Base-by-base conservation (phyloP, 106 monocot genomes). In the Dendrobium catenatum region DNA sequence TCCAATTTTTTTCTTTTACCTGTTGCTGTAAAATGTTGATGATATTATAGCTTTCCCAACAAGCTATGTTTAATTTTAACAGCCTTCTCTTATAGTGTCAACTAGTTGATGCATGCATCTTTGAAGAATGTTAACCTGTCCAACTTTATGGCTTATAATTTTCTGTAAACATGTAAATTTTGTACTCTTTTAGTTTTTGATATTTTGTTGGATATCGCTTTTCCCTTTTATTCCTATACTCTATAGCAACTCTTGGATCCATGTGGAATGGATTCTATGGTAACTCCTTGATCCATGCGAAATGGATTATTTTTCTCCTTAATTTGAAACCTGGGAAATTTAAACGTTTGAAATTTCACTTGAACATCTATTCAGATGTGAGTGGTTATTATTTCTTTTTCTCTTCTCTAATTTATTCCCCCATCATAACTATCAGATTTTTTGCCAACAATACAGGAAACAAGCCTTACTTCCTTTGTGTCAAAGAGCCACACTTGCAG, bases 401-500 rank as follows among this genome's bases (percentile, higher is more conserved):
- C 20, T 40, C 18, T 44, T 44, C 74, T 42, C 33, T 42, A 41
- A 73, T 73, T 37, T 73, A 11, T 73, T 41, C 4, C 5, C 73
- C 42, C 40, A 16, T 73, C 17, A 73, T 73, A 40, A 40, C 42
- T 73, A 2, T 40, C 40, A 27, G n/a, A 70, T 37, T 70, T 44
- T 44, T 22, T 74, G 6, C 42, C 74, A 44, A 43, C 10, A 59
- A 81, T 83, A 77, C 86, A 96, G 96, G 86, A 96, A 84, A 46
- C 86, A 83, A 78, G 73, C 77, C 61, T 20, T 77, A 76, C 59
- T 86, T 75, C 79, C 91, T 72, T 85, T 96, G 73, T 80, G 83
- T 77, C 67, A 81, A 81, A 93, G 90, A 81, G 96, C 93, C 83
- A 83, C 88, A 80, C 84, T 87, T 82, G 93, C 91, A 77, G 91